Conservation (phyloP, 2,329 filamentous ascomycete genomes). For the Aspergillus tubingensis region DNA sequence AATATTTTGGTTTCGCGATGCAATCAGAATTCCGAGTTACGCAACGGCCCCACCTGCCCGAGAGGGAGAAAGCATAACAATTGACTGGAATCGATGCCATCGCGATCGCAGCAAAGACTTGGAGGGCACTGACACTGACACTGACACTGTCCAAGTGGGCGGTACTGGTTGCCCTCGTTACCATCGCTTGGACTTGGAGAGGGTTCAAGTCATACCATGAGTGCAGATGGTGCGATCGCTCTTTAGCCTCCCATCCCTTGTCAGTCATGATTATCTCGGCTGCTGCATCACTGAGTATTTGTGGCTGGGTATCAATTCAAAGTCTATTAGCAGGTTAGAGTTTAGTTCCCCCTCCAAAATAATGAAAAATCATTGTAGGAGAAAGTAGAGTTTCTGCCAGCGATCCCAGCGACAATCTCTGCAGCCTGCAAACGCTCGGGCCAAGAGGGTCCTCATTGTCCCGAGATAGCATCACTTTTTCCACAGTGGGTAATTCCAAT, state of each 20-base stretch:
- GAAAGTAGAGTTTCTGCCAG: neutral
- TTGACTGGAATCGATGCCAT: neutral
- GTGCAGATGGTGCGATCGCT: neutral
- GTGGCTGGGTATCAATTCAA: neutral
- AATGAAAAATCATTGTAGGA: neutral
- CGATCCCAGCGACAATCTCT: neutral
- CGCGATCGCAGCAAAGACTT: neutral
- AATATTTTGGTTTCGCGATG: too few species aligned
- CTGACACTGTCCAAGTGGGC: neutral
- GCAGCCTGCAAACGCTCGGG: neutral
- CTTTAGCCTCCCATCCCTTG: too few species aligned
- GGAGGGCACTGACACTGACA: neutral
- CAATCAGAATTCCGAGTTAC: too few species aligned
- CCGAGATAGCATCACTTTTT: neutral
- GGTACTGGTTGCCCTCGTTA: neutral
- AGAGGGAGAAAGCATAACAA: neutral
- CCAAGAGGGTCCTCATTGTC: neutral
- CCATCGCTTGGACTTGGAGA: neutral
- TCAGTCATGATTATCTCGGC: too few species aligned
- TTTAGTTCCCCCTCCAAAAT: neutral
- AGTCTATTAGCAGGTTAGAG: neutral
- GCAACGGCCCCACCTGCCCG: constrained; percentile 1
- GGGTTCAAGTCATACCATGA: too few species aligned
- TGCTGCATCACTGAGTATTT: too few species aligned
- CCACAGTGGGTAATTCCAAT: too few species aligned